A percentile compares a stretch with the other conserved stretches of the same genome.
Evolutionary conservation across 176 grass and related monocot species (phyloP).

Genomic region (Hordeum marinum): DNA sequence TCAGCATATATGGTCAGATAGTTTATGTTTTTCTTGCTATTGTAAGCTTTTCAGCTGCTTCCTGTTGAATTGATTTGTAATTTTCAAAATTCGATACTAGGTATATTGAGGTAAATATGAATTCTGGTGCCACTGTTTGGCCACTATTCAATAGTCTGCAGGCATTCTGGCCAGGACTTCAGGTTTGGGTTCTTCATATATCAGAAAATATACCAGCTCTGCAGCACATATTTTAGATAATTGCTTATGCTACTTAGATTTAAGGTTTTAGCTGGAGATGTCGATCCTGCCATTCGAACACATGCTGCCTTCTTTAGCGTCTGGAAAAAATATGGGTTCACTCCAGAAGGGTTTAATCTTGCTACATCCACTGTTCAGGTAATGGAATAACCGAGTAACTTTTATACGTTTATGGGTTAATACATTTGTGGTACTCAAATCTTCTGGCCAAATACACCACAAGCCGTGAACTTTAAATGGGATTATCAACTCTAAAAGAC

Average conservation of each 20-base stretch:
- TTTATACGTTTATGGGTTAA: not conserved
- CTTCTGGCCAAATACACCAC: not conserved
- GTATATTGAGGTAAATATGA: conserved; percentile 99
- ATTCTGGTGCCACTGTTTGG: conserved; percentile 94
- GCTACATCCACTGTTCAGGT: conserved; percentile 86
- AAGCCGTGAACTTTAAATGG: not conserved
- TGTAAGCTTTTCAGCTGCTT: not conserved
- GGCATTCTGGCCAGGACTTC: conserved; percentile 99
- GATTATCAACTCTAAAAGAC: not conserved
- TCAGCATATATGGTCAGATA: not conserved
- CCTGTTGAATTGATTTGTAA: not conserved
- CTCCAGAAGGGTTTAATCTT: conserved; percentile 95
- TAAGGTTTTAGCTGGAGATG: conserved; percentile 99
- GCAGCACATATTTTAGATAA: conserved; percentile 30
- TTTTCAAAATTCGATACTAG: conserved; percentile 33
- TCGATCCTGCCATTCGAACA: conserved; percentile 94
- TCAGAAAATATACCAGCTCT: conserved; percentile 9
- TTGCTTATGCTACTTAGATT: conserved; percentile 80
- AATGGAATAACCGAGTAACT: conserved; percentile 10
- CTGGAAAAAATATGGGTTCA: conserved; percentile 97
- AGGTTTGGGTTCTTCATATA: conserved; percentile 60
- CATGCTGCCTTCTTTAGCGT: conserved; percentile 98
- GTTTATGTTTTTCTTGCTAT: not conserved
- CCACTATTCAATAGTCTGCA: conserved; percentile 96
- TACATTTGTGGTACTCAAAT: conserved; percentile 6